Percentiles rank a stretch among this genome's conserved stretches.
These are phyloP conservation scores for Blastobotrys chiropterorum DNA, from an alignment of 805 yeast species.

Conservation along the genomic window DNA sequence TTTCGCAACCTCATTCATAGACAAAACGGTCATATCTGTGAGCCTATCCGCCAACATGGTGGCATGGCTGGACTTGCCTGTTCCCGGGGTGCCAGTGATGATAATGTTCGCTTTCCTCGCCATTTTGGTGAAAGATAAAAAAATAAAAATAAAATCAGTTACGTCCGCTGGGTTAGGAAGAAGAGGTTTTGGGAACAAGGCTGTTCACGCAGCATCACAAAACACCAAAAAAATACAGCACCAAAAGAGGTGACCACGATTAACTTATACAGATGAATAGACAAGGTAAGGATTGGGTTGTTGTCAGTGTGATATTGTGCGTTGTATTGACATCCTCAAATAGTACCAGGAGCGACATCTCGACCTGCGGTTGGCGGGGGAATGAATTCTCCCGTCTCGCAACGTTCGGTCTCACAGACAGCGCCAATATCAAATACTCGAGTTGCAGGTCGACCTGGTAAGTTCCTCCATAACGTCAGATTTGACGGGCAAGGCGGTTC, in stretches of 20 bases:
- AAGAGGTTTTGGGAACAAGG: neutral
- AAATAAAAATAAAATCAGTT: neutral
- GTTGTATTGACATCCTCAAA: neutral
- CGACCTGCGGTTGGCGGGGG: neutral
- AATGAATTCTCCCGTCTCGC: neutral
- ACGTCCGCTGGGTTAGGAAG: slow-evolving; percentile 5
- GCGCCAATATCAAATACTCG: slow-evolving; percentile 2
- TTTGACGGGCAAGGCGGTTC: too few relatives aligned
- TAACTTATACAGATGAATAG: too few relatives aligned
- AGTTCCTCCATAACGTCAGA: too few relatives aligned
- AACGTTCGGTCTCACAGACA: slow-evolving; percentile 1
- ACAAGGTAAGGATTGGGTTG: slow-evolving; percentile 8
- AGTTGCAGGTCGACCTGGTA: slow-evolving; percentile 1
- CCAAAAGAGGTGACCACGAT: too few relatives aligned
- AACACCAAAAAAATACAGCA: neutral
- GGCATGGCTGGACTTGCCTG: slow-evolving; percentile 79
- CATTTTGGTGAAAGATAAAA: neutral
- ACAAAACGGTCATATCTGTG: slow-evolving; percentile 47
- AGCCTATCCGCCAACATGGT: slow-evolving; percentile 48
- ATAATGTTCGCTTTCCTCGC: slow-evolving; percentile 57
- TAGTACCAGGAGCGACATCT: slow-evolving; percentile 6
- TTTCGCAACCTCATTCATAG: slow-evolving; percentile 78
- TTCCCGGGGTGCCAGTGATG: slow-evolving; percentile 92
- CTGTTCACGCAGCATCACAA: neutral
- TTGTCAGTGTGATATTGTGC: neutral